Percentiles rank a stretch among this genome's conserved stretches.
phyloP scores from a whole-genome alignment of 2,329 filamentous ascomycete species.

The Podosphaera fusca region DNA sequence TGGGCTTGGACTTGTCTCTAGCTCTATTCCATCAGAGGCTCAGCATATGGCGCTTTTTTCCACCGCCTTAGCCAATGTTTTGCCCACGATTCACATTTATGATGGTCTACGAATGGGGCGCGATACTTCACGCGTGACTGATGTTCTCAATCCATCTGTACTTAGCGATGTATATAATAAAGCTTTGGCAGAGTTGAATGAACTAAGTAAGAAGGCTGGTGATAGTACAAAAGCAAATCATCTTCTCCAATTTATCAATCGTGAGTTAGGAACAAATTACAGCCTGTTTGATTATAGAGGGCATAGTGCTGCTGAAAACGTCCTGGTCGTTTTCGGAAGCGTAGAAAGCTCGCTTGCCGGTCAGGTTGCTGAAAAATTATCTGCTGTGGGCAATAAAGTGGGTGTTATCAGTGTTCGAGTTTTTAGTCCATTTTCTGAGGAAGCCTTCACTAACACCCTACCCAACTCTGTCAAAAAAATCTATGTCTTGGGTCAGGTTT shows the following conservation, averaged over 20 bases:
- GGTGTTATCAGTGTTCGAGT: constrained; percentile 81
- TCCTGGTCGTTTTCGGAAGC: constrained; percentile 82
- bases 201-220: constrained; percentile 46
- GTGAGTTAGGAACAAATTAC: constrained; percentile 83
- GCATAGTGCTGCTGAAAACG: constrained; percentile 53
- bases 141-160: constrained; percentile 51
- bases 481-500: constrained; percentile 74
- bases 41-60: constrained; percentile 91
- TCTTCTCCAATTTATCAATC: constrained; percentile 56
- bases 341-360: constrained; percentile 69
- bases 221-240: constrained; percentile 48
- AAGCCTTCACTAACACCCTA: constrained; percentile 67
- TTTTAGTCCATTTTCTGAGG: constrained; percentile 87
- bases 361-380: constrained; percentile 53
- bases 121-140: constrained; percentile 62
- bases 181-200: constrained; percentile 36
- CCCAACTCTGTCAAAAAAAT: constrained; percentile 54
- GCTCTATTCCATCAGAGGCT: constrained; percentile 66
- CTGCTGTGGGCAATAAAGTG: constrained; percentile 50
- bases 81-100: constrained; percentile 74
- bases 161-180: constrained; percentile 46
- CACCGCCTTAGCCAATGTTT: constrained; percentile 51
- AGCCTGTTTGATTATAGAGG: constrained; percentile 85
- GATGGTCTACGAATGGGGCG: constrained; percentile 66
- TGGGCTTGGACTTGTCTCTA: constrained; percentile 66